A percentile compares a stretch with the other conserved stretches of the same genome.
Conservation (phyloP, 805 yeast genomes). For the Pichia eremophila region DNA sequence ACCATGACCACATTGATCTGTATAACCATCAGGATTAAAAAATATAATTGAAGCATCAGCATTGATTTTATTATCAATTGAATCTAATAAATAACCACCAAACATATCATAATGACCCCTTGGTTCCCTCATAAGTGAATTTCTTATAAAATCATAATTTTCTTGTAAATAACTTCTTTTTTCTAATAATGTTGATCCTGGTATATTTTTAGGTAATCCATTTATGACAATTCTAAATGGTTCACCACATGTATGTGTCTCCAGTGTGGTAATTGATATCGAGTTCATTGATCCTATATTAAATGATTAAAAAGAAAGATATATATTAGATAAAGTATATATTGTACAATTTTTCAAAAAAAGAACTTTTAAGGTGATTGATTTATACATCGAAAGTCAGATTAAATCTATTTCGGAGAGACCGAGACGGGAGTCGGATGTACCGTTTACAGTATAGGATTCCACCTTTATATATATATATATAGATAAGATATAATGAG, state of each 20-base stretch:
- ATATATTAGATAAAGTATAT: too few relatives aligned
- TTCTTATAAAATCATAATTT: conserved; percentile 18
- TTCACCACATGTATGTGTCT: conserved; percentile 22
- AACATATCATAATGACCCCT: conserved; percentile 24
- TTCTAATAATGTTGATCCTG: conserved; percentile 18
- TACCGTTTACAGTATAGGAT: too few relatives aligned
- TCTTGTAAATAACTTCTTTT: conserved; percentile 12
- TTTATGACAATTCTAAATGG: conserved; percentile 16
- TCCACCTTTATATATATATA: too few relatives aligned
- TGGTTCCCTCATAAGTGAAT: conserved; percentile 21
- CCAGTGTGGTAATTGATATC: conserved; percentile 12
- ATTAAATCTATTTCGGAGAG: too few relatives aligned
- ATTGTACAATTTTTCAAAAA: too few relatives aligned
- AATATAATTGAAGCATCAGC: conserved; percentile 21
- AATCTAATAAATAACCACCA: conserved; percentile 19
- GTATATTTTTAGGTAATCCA: conserved; percentile 16
- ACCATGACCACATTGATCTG: conserved; percentile 25
- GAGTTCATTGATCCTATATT: not conserved
- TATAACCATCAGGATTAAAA: conserved; percentile 21
- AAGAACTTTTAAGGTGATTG: too few relatives aligned
- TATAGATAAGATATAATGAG: too few relatives aligned
- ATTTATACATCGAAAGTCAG: too few relatives aligned
- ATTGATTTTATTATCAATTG: conserved; percentile 7
- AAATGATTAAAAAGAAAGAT: too few relatives aligned
- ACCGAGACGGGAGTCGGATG: too few relatives aligned